Evolutionary conservation across 108 stramenopile species (phyloP).

Genomic region (Seminavis robusta): DNA sequence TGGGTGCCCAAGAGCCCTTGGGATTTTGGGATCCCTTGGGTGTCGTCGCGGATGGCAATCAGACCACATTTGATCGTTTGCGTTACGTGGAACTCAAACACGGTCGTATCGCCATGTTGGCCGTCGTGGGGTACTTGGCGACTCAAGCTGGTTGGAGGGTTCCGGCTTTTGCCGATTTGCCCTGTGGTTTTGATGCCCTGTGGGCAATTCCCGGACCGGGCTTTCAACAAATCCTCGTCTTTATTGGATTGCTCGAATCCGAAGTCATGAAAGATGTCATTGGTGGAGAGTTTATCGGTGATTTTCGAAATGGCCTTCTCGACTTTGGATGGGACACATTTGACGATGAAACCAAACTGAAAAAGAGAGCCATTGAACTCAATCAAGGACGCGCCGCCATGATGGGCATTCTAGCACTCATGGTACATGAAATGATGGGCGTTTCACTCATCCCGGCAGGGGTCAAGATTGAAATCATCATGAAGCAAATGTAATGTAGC

Average conservation of each 20-base stretch:
- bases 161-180: constrained; percentile 67
- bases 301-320: constrained; percentile 75
- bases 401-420: constrained; percentile 87
- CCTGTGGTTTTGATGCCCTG: constrained; percentile 54
- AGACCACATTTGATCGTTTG: constrained; percentile 48
- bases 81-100: constrained; percentile 71
- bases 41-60: constrained; percentile 35
- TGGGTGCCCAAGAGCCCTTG: constrained; percentile 67
- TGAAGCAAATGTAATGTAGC: no score
- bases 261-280: constrained; percentile 62
- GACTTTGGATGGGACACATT: constrained; percentile 80
- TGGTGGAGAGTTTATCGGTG: constrained; percentile 57
- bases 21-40: constrained; percentile 85
- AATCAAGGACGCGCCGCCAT: constrained; percentile 87
- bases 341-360: constrained; percentile 51
- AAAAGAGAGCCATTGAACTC: constrained; percentile 85
- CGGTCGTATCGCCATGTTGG: constrained; percentile 58
- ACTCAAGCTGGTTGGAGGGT: constrained; percentile 39
- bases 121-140: constrained; percentile 46
- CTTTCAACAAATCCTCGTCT: constrained; percentile 59
- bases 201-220: constrained; percentile 55
- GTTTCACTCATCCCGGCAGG: constrained; percentile 28
- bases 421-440: constrained; percentile 62
- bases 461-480: no score
- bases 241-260: constrained; percentile 66